Base-by-base conservation (phyloP, 768 basidiomycete genomes). In the Hortiboletus campestris region DNA sequence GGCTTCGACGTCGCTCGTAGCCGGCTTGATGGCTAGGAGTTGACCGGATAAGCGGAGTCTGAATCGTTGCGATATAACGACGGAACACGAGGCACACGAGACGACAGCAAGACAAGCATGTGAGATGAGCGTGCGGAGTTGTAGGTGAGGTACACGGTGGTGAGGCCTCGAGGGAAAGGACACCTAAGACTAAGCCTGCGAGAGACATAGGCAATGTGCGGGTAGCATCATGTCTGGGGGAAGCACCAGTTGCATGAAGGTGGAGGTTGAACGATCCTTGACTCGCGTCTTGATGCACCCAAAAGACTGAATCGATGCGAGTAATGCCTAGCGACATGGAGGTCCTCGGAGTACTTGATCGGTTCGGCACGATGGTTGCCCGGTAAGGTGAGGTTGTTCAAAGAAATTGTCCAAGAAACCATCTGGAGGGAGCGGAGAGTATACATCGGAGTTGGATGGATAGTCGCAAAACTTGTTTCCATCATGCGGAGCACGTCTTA, bases 31-130 rank as follows among this genome's bases (percentile, higher is more conserved):
- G 38, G 16, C 25, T 31, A 39, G 12, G 34, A 34, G 6, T n/a
- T 4, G 49, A 11, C 28, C 19, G 31, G 46, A 35, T 28, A 45
- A 35, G 50, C 65, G 66, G 63, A 58, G 55, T 61, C 31, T 35
- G 48, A 65, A 65, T 29, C 20, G 2, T 2, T 25, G 22, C 10
- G 29, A 28, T n/a, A 47, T 13, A 25, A 31, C 35, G n/a, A 39
- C 19, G 20, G 17, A n/a, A 39, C 32, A 49, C 28, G 25, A 22
- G 19, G 17, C 29, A 40, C 14, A 11, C 2, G 12, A 14, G 25
- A 25, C 25, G 25, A 25, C 25, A 19, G 17, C 2, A 14, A 20
- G 22, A 9, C 14, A 5, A 8, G 10, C 6, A 34, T 14, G 16
- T n/a, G 1, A 3, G 19, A 35, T 17, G 16, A 3, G 11, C 32